A percentile compares a stretch with the other conserved stretches of the same genome.
These are phyloP conservation scores for Aspergillus floridensis DNA, from an alignment of 2,329 filamentous ascomycete species.

Conservation along the genomic window DNA sequence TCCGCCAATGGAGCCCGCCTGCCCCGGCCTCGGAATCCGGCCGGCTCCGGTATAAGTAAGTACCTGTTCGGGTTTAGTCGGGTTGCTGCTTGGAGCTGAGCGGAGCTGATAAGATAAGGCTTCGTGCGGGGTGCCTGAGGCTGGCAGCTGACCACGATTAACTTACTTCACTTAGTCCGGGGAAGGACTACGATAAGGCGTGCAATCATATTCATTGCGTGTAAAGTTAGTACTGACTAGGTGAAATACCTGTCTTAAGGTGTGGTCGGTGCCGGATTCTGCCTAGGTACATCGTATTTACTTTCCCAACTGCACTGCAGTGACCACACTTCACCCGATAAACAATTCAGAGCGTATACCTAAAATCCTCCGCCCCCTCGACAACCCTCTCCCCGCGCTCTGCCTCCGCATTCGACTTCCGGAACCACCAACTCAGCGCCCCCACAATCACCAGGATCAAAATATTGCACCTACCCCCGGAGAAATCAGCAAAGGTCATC, in stretches of 20 bases:
- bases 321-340: too few relatives aligned
- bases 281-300: background rate
- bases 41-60: constrained; percentile 24
- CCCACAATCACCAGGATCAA: constrained; percentile 32
- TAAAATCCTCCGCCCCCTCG: constrained; percentile 36
- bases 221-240: background rate
- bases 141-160: background rate
- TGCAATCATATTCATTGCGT: background rate
- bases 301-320: too few relatives aligned
- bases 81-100: background rate
- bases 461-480: constrained; percentile 30
- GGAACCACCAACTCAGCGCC: constrained; percentile 32
- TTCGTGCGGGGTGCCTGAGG: background rate
- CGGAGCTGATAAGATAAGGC: background rate
- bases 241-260: too few relatives aligned
- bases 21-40: constrained; percentile 21
- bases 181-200: background rate
- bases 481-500: constrained; percentile 6
- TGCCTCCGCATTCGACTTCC: constrained; percentile 34
- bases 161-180: background rate
- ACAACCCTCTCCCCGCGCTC: constrained; percentile 35
- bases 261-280: background rate
- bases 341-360: constrained; percentile 30
- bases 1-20: constrained; percentile 7
- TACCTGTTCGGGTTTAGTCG: constrained; percentile 5